Evolutionary conservation across 2,329 filamentous ascomycete genomes (phyloP).

Genomic region (Neonectria faginata): DNA sequence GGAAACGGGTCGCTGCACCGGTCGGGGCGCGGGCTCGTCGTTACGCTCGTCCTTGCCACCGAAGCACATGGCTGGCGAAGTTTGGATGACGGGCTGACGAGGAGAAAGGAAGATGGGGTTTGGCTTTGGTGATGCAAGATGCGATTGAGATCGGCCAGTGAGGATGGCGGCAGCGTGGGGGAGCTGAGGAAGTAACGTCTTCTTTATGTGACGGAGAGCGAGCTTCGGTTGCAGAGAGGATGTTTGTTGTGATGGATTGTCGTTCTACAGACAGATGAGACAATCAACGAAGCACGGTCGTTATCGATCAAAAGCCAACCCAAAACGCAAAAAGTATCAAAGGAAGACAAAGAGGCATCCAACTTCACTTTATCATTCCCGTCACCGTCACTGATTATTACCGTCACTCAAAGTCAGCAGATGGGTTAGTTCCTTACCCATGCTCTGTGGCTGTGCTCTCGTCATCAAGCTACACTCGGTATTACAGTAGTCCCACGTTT

Average conservation of each 20-base stretch:
- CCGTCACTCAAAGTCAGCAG: conserved; percentile 23
- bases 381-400: background rate
- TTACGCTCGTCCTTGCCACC: conserved; percentile 56
- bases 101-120: background rate
- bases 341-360: conserved; percentile 9
- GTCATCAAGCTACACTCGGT: conserved; percentile 8
- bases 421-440: conserved; percentile 1
- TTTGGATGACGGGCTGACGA: background rate
- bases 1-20: conserved; percentile 46
- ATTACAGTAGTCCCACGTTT: background rate
- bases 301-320: background rate
- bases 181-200: background rate
- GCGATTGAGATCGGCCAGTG: background rate
- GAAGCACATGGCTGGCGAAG: conserved; percentile 59
- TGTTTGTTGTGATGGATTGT: background rate
- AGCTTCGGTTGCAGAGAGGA: background rate
- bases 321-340: background rate
- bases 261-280: background rate
- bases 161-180: background rate
- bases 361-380: background rate
- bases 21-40: conserved; percentile 56
- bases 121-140: conserved; percentile 1
- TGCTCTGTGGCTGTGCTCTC: conserved; percentile 33
- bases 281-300: background rate
- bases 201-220: background rate